Evolutionary conservation across 495 filamentous ascomycete species (phyloP).

Genomic region (Cercophora scortea): DNA sequence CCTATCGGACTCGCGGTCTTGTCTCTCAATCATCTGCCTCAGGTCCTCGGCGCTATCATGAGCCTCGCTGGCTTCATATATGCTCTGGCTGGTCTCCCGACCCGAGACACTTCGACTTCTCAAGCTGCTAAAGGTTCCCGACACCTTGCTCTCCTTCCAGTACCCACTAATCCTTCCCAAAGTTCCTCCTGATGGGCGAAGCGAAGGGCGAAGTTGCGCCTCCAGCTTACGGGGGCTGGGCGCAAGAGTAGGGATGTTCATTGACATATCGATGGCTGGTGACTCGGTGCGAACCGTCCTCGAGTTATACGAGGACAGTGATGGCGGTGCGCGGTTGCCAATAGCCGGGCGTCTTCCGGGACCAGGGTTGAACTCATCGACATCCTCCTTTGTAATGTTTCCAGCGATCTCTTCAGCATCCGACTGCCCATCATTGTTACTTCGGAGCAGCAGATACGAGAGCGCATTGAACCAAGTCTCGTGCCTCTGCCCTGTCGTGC

Average conservation of each 20-base stretch:
- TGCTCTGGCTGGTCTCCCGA: constrained; percentile 34
- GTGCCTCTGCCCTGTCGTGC: constrained; percentile 84
- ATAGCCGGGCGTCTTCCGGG: constrained; percentile 40
- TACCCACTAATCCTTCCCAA: constrained; percentile 38
- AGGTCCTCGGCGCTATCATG: constrained; percentile 77
- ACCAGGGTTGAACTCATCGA: constrained; percentile 82
- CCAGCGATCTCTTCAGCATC: constrained; percentile 51
- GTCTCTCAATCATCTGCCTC: constrained; percentile 61
- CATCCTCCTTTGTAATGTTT: constrained; percentile 63
- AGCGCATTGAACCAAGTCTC: constrained; percentile 99
- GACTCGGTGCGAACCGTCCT: constrained; percentile 56
- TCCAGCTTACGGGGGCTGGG: constrained; percentile 27
- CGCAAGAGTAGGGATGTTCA: constrained; percentile 40
- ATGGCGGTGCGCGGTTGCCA: constrained; percentile 47
- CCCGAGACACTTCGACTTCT: constrained; percentile 34
- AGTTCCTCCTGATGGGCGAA: constrained; percentile 25
- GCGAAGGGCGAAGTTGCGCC: constrained; percentile 6
- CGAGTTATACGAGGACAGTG: constrained; percentile 77
- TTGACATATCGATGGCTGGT: constrained; percentile 33
- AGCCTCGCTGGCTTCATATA: constrained; percentile 64
- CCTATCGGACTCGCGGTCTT: constrained; percentile 64
- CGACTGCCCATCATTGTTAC: constrained; percentile 48
- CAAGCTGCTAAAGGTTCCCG: constrained; percentile 30
- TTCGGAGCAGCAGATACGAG: constrained; percentile 81
- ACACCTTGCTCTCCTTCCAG: constrained; percentile 34